Conservation (phyloP, 2,329 filamentous ascomycete genomes). For the Cucurbitaria berberidis region DNA sequence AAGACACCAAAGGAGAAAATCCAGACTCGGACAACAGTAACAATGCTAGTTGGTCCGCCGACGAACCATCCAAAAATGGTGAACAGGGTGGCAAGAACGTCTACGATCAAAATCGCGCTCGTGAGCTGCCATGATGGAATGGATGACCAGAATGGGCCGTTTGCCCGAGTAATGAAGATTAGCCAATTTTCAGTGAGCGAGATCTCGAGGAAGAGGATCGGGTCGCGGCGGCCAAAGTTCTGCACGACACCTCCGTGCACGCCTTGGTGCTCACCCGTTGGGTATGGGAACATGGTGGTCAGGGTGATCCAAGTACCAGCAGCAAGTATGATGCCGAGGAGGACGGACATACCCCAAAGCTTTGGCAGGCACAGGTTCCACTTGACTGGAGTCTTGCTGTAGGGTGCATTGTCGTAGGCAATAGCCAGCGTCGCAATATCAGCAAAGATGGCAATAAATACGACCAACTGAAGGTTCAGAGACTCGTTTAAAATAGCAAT, state of each 20-base stretch:
- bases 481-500: constrained; percentile 85
- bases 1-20: constrained; percentile 91
- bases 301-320: constrained; percentile 87
- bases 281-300: constrained; percentile 74
- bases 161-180: constrained; percentile 94
- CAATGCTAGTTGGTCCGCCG: constrained; percentile 72
- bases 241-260: constrained; percentile 83
- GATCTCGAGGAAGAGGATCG: constrained; percentile 87
- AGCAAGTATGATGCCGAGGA: constrained; percentile 81
- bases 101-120: constrained; percentile 79
- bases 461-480: constrained; percentile 84
- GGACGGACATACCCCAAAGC: constrained; percentile 89
- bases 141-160: constrained; percentile 90
- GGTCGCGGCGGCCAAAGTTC: constrained; percentile 83
- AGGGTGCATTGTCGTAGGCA: constrained; percentile 91
- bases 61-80: constrained; percentile 85
- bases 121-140: constrained; percentile 84
- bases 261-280: constrained; percentile 53
- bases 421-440: constrained; percentile 92
- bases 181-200: constrained; percentile 94
- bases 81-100: constrained; percentile 85
- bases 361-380: constrained; percentile 94
- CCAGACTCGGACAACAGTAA: constrained; percentile 87
- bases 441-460: constrained; percentile 94
- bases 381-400: constrained; percentile 84